phyloP scores from a whole-genome alignment of 495 filamentous ascomycete genomes.

The Oidiodendron maius region DNA sequence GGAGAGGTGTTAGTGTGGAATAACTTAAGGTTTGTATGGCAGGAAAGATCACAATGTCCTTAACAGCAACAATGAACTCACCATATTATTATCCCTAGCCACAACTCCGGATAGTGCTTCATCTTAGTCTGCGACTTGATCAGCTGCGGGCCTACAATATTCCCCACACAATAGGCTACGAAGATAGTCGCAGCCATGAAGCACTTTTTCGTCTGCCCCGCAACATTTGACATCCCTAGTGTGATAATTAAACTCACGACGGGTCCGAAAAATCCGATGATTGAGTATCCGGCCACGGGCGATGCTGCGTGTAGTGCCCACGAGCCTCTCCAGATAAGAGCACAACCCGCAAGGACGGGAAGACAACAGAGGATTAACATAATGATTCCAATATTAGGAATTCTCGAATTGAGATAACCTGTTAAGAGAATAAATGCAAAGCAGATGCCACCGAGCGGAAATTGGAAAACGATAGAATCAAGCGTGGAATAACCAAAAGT shows the following conservation, averaged over 20 bases:
- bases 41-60: neutral
- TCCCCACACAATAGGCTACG: slow-evolving; percentile 67
- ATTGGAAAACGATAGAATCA: slow-evolving; percentile 66
- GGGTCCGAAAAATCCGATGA: slow-evolving; percentile 66
- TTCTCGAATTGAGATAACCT: slow-evolving; percentile 51
- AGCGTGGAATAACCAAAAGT: slow-evolving; percentile 65
- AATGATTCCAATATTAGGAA: slow-evolving; percentile 60
- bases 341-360: slow-evolving; percentile 67
- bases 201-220: slow-evolving; percentile 73
- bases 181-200: slow-evolving; percentile 68
- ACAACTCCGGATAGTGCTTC: slow-evolving; percentile 64
- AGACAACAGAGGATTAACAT: slow-evolving; percentile 59
- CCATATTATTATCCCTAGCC: slow-evolving; percentile 68
- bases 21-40: neutral
- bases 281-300: slow-evolving; percentile 61
- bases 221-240: slow-evolving; percentile 65
- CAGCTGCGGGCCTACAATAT: slow-evolving; percentile 29
- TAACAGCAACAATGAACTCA: slow-evolving; percentile 26
- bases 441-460: slow-evolving; percentile 60
- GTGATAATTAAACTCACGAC: slow-evolving; percentile 61
- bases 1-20: neutral
- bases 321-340: slow-evolving; percentile 65
- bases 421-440: slow-evolving; percentile 59
- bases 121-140: slow-evolving; percentile 53
- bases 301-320: slow-evolving; percentile 58